Conservation (phyloP, 1,284 basidiomycete species). For the Meripilus lineatus region DNA sequence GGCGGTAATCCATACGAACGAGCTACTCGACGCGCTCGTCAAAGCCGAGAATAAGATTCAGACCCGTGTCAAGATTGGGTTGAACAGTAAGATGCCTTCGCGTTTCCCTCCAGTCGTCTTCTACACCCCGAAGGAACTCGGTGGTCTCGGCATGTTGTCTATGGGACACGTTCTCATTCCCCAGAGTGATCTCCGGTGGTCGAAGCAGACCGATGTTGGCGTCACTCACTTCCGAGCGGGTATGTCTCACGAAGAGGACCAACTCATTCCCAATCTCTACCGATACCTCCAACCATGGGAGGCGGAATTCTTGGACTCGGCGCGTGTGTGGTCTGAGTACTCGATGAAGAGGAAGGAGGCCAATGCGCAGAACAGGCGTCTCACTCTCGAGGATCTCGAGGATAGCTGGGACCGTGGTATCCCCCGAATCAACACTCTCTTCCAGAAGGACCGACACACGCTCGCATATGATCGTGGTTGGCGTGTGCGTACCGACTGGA, state of each 20-base stretch:
- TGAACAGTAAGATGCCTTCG: constrained; percentile 99
- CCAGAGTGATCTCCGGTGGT: constrained; percentile 95
- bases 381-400: constrained; percentile 96
- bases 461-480: constrained; percentile 97
- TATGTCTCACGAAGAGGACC: constrained; percentile 94
- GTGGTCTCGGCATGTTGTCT: constrained; percentile 97
- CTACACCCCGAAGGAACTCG: constrained; percentile 93
- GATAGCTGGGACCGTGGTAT: constrained; percentile 99
- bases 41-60: constrained; percentile 99
- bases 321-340: constrained; percentile 99
- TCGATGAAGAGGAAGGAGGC: constrained; percentile 99
- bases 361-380: constrained; percentile 92
- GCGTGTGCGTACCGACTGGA: constrained; percentile 96
- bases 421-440: constrained; percentile 94
- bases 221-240: constrained; percentile 97
- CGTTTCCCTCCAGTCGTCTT: constrained; percentile 98
- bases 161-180: constrained; percentile 99
- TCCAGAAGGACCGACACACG: constrained; percentile 98
- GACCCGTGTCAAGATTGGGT: constrained; percentile 97
- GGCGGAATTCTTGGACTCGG: constrained; percentile 96
- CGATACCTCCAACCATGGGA: constrained; percentile 99
- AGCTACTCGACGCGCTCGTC: constrained; percentile 89
- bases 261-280: constrained; percentile 95
- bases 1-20: constrained; percentile 97
- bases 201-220: constrained; percentile 96